phyloP scores from a whole-genome alignment of 352 stramenopile genomes.

The Peronospora farinosa region DNA sequence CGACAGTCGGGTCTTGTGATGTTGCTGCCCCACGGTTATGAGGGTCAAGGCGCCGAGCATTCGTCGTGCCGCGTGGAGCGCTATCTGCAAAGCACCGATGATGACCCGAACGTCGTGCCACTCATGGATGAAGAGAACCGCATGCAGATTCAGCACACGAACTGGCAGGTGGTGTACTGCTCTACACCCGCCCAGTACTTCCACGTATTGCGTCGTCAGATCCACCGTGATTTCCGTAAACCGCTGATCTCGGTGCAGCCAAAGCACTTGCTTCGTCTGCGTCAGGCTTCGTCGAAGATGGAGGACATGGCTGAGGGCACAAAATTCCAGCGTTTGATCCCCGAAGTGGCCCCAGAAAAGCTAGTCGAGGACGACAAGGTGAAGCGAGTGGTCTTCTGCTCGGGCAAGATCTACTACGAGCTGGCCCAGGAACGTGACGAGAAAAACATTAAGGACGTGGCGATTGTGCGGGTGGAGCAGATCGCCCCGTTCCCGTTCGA shows the following conservation, averaged over 20 bases:
- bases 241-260: constrained; percentile 93
- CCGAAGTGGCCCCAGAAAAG: constrained; percentile 66
- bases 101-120: constrained; percentile 92
- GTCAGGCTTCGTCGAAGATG: constrained; percentile 84
- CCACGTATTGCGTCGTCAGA: constrained; percentile 86
- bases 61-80: constrained; percentile 92
- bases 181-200: constrained; percentile 92
- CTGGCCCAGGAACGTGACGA: constrained; percentile 87
- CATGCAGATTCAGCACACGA: constrained; percentile 95
- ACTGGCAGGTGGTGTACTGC: constrained; percentile 97
- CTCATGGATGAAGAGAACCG: constrained; percentile 88
- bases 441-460: constrained; percentile 73
- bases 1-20: constrained; percentile 91
- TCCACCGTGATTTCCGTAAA: constrained; percentile 97
- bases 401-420: constrained; percentile 98
- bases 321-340: constrained; percentile 87
- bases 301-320: constrained; percentile 92
- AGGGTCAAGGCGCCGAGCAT: constrained; percentile 94
- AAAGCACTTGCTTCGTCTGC: constrained; percentile 93
- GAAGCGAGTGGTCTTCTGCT: constrained; percentile 89
- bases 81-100: constrained; percentile 91
- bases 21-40: constrained; percentile 94
- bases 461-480: constrained; percentile 93
- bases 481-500: constrained; percentile 97
- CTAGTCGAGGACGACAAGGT: constrained; percentile 52